These are phyloP conservation scores for Tolypocladium nubicola DNA, from an alignment of 2,329 filamentous ascomycete species.

Conservation along the genomic window DNA sequence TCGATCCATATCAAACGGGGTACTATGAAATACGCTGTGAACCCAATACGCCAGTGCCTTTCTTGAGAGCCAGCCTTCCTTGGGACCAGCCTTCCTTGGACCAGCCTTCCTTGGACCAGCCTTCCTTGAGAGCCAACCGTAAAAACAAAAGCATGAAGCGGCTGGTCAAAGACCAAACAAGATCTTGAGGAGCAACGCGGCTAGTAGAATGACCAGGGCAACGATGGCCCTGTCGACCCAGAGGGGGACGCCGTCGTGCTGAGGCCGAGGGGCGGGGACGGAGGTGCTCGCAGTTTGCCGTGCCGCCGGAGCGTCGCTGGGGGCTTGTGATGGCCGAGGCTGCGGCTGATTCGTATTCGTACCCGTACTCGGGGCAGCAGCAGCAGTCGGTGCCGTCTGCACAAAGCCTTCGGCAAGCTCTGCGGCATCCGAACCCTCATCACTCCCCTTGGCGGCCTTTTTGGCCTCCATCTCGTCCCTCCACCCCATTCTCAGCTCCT, in stretches of 20 bases:
- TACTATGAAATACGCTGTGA: neutral
- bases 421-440: constrained; percentile 30
- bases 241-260: constrained; percentile 43
- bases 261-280: constrained; percentile 5
- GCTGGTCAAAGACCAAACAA: constrained; percentile 17
- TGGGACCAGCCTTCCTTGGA: neutral
- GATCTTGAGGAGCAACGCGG: constrained; percentile 57
- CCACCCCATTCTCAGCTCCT: constrained; percentile 56
- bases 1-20: neutral
- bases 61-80: no score
- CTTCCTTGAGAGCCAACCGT: neutral
- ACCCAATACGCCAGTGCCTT: neutral
- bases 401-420: constrained; percentile 49
- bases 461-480: constrained; percentile 55
- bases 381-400: constrained; percentile 27
- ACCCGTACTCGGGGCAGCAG: neutral
- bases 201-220: constrained; percentile 57
- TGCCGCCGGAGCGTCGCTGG: neutral
- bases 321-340: neutral
- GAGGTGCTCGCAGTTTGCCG: neutral
- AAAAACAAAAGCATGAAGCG: neutral
- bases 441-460: constrained; percentile 5
- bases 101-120: neutral
- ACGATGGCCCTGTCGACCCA: constrained; percentile 80
- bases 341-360: neutral